A percentile compares a stretch with the other conserved stretches of the same genome.
phyloP scores from a whole-genome alignment of 495 filamentous ascomycete genomes.

The Hyaloscypha variabilis region DNA sequence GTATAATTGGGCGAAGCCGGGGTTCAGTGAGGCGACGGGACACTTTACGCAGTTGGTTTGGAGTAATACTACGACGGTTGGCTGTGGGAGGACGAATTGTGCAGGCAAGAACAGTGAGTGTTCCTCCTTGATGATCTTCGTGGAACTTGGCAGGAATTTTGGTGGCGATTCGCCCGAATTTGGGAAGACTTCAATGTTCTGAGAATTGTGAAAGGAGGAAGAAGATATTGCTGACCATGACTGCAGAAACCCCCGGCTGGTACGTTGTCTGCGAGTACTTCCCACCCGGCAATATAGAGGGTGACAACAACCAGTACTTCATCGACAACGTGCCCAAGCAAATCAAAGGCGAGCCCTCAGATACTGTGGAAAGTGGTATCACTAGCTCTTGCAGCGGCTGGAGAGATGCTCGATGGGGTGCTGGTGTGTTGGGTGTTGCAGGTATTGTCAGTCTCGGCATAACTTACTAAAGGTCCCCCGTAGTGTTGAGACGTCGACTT shows the following conservation, averaged over 20 bases:
- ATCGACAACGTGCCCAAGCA: slow-evolving; percentile 41
- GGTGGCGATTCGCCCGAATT: too few relatives aligned
- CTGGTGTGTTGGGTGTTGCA: slow-evolving; percentile 1
- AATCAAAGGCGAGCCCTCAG: slow-evolving; percentile 26
- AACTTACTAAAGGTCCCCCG: background rate
- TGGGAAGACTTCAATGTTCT: too few relatives aligned
- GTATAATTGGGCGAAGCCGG: slow-evolving; percentile 60
- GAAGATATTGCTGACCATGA: background rate
- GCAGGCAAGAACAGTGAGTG: slow-evolving; percentile 35
- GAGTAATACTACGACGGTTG: slow-evolving; percentile 68
- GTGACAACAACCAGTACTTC: slow-evolving; percentile 50
- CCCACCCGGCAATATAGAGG: slow-evolving; percentile 72
- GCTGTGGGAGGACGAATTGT: slow-evolving; percentile 68
- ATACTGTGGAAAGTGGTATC: slow-evolving; percentile 30
- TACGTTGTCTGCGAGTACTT: slow-evolving; percentile 83
- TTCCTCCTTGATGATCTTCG: too few relatives aligned
- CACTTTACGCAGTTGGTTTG: slow-evolving; percentile 89
- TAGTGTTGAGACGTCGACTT: too few relatives aligned
- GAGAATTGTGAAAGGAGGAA: slow-evolving; percentile 20
- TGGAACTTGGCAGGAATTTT: too few relatives aligned
- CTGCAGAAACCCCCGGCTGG: slow-evolving; percentile 57
- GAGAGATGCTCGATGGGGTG: background rate
- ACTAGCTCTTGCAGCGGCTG: background rate
- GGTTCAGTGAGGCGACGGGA: slow-evolving; percentile 67
- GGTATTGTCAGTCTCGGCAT: background rate